Base-by-base conservation (phyloP, 225 moss, liverwort and hornwort genomes). In the Polytrichum formosum region DNA sequence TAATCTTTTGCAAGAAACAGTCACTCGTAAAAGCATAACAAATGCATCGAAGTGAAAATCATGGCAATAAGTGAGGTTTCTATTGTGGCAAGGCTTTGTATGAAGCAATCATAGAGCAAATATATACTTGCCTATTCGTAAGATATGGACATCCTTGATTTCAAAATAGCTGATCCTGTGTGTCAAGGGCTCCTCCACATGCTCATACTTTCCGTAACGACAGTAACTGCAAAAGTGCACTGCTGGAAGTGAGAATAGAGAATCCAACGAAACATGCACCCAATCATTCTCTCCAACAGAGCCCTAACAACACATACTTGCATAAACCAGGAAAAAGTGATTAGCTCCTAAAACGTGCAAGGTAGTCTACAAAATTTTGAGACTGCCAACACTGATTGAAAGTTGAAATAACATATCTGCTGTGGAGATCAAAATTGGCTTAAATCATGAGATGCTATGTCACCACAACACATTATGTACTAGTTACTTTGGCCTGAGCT, bases 131-230 rank as follows among this genome's bases (percentile, higher is more conserved):
- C 23, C 6, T 8, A 58, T 58, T 23, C 58, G 6, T 21, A 58
- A 58, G n/a, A 23, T 6, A 20, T 58, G 20, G 9, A 58, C 21
- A 58, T 20, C 58, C 58, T 58, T 23, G 4, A 58, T 58, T 6
- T 20, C 6, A 58, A 23, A 6, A 20, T 20, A 58, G 23, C 58
- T 58, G 20, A 58, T n/a, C 46, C 46, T 21, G 20, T 58, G 21
- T 22, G n/a, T 58, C 9, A 2, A 23, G 23, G 20, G 58, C 22
- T 58, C 23, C 21, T 20, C 33, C 21, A 28, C 16, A 35, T 6
- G 18, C 10, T 71, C 71, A 71, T 17, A 63, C 46, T 64, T 72
- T 72, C 64, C 64, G 64, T 64, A 72, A 55, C 28, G 72, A 72
- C 54, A 72, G 19, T 55, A 72, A 72, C 72, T 72, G 72, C 72